Base-by-base conservation (phyloP, 768 basidiomycete genomes). In the Auricularia auricula-judae region DNA sequence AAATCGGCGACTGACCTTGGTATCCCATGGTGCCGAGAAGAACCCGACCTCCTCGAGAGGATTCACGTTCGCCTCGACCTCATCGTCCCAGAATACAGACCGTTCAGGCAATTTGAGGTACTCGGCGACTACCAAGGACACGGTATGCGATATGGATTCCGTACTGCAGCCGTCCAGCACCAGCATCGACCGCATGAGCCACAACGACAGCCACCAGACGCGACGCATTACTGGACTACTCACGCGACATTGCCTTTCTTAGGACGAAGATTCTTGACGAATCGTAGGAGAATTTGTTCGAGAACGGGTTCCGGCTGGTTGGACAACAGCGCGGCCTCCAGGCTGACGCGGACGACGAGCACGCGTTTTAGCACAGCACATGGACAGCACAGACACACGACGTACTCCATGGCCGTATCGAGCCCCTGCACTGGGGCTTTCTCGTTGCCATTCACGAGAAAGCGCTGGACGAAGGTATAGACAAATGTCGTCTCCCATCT, bases 201-300 rank as follows among this genome's bases (percentile, higher is more conserved):
- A 67, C 71, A 68, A 71, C 68, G 74, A 68, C 69, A 71, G 69
- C 62, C 67, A 68, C 66, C 67, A 67, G 72, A 69, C 64, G 65
- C 67, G 70, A 68, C 64, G 60, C 65, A 75, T 74, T 73, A 74
- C 14, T 5, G 56, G 74, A 76, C 75, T 29, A 73, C 85, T 76
- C 76, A 89, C 90, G 87, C 89, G 76, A 91, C 81, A 80, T 91
- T 91, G 87, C 90, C 88, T 86, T 90, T 88, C 75, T 87, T 87
- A 21, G 91, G 90, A 72, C 86, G 84, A 69, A 93, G 83, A 75
- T 91, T 92, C 70, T 86, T 79, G 69, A 93, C 82, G 73, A 93
- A 93, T 66, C 86, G 83, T 65, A 80, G 80, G 23, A 93, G 84
- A 69, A 93, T 78, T 71, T 84, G 82, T 54, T 85, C 86, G 67